Evolutionary conservation across 768 basidiomycete genomes (phyloP).

Genomic region (Amanita thiersii): DNA sequence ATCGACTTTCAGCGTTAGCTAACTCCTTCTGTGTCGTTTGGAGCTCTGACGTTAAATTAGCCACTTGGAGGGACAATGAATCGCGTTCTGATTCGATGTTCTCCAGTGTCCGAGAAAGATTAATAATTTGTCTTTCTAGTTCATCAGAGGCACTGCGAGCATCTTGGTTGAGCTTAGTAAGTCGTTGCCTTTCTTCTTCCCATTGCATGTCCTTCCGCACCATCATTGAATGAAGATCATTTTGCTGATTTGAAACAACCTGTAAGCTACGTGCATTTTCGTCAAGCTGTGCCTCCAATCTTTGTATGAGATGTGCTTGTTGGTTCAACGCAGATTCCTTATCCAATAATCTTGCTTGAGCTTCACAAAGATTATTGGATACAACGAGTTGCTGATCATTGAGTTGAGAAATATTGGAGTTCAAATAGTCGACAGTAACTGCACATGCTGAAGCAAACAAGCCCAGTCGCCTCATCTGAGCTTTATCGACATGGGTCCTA

Average conservation of each 20-base stretch:
- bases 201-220: slow-evolving; percentile 23
- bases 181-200: slow-evolving; percentile 21
- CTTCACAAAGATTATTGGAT: neutral
- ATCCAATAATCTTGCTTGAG: neutral
- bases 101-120: slow-evolving; percentile 39
- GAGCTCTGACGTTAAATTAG: slow-evolving; percentile 57
- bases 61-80: slow-evolving; percentile 54
- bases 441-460: slow-evolving; percentile 25
- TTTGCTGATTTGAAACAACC: slow-evolving; percentile 25
- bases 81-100: slow-evolving; percentile 59
- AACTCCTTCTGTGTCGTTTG: slow-evolving; percentile 44
- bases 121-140: slow-evolving; percentile 34
- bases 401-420: slow-evolving; percentile 17
- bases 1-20: slow-evolving; percentile 48
- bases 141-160: slow-evolving; percentile 28
- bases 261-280: slow-evolving; percentile 25
- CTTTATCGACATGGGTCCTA: too few species aligned
- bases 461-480: slow-evolving; percentile 23
- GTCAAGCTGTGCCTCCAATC: slow-evolving; percentile 23
- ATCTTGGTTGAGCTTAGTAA: slow-evolving; percentile 28
- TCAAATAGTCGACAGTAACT: slow-evolving; percentile 31
- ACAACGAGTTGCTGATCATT: neutral
- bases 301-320: neutral
- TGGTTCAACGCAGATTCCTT: slow-evolving; percentile 8
- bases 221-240: slow-evolving; percentile 27